These are phyloP conservation scores for Trichosanthes truncata DNA, from an alignment of 306 rosid species.

Conservation along the genomic window DNA sequence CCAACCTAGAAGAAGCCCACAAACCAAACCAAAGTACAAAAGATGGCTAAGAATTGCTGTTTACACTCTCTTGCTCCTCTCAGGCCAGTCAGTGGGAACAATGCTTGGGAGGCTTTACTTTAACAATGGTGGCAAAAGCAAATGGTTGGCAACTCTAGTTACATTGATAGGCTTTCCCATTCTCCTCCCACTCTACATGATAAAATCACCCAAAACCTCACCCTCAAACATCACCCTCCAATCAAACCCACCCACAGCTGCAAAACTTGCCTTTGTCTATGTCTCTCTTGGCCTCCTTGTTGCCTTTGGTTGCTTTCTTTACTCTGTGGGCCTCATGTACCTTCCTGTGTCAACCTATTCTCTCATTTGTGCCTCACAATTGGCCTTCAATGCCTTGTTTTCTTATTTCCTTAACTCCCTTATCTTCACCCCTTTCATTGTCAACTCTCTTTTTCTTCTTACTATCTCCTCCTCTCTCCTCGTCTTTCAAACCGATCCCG, in stretches of 20 bases:
- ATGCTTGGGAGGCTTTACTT: constrained; percentile 35
- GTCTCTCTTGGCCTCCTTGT: constrained; percentile 24
- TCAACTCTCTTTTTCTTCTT: constrained; percentile 44
- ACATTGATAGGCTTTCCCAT: constrained; percentile 28
- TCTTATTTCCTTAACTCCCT: constrained; percentile 43
- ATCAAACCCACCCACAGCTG: constrained; percentile 2
- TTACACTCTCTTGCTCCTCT: background rate
- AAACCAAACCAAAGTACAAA: background rate
- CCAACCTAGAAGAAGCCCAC: background rate
- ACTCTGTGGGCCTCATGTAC: constrained; percentile 29
- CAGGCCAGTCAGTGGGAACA: constrained; percentile 29
- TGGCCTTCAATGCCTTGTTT: constrained; percentile 50
- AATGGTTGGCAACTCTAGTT: constrained; percentile 27
- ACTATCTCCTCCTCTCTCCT: constrained; percentile 43
- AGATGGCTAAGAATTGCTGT: constrained; percentile 13
- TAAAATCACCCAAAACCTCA: background rate
- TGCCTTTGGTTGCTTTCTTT: constrained; percentile 22
- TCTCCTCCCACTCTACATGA: constrained; percentile 25
- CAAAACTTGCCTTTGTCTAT: constrained; percentile 15
- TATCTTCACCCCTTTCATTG: constrained; percentile 36
- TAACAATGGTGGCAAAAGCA: constrained; percentile 36
- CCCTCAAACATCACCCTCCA: background rate
- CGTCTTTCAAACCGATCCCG: constrained; percentile 13
- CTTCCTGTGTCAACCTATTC: constrained; percentile 48
- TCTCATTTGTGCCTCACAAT: constrained; percentile 37